Conservation (phyloP, 2,329 filamentous ascomycete species). For the Botryosphaeria dothidea region DNA sequence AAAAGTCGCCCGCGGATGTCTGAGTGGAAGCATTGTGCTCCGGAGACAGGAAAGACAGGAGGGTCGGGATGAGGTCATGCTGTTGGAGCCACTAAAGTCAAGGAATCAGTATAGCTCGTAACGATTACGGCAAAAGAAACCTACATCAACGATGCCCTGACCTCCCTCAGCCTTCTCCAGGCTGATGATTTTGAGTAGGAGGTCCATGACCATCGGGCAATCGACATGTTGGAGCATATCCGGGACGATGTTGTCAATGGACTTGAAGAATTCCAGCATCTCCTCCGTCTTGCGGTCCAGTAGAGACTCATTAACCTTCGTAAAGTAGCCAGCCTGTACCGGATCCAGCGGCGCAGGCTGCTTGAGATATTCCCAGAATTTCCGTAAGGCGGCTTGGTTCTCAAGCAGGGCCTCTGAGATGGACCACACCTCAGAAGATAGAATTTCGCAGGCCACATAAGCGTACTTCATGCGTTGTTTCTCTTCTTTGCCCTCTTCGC, state of each 20-base stretch:
- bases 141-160: slow-evolving; percentile 88
- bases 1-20: slow-evolving; percentile 93
- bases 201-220: slow-evolving; percentile 97
- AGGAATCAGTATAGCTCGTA: not conserved
- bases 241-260: slow-evolving; percentile 75
- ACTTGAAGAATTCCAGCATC: slow-evolving; percentile 89
- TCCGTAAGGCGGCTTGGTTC: slow-evolving; percentile 72
- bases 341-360: slow-evolving; percentile 84
- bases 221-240: slow-evolving; percentile 92
- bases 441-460: slow-evolving; percentile 87
- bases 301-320: slow-evolving; percentile 96
- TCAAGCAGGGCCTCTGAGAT: slow-evolving; percentile 92
- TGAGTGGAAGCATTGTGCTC: slow-evolving; percentile 88
- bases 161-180: slow-evolving; percentile 90
- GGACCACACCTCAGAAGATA: slow-evolving; percentile 95
- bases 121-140: slow-evolving; percentile 32
- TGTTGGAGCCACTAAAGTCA: slow-evolving; percentile 78
- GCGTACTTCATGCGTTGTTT: slow-evolving; percentile 93
- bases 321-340: slow-evolving; percentile 95
- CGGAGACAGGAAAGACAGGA: slow-evolving; percentile 83
- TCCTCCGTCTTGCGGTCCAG: slow-evolving; percentile 98
- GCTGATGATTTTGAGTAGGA: slow-evolving; percentile 94
- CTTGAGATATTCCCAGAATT: slow-evolving; percentile 90
- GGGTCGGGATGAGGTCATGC: slow-evolving; percentile 80
- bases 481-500: slow-evolving; percentile 72